A percentile compares a stretch with the other conserved stretches of the same genome.
Evolutionary conservation across 331 rosid species (phyloP).

Genomic region (Saraca asoca): DNA sequence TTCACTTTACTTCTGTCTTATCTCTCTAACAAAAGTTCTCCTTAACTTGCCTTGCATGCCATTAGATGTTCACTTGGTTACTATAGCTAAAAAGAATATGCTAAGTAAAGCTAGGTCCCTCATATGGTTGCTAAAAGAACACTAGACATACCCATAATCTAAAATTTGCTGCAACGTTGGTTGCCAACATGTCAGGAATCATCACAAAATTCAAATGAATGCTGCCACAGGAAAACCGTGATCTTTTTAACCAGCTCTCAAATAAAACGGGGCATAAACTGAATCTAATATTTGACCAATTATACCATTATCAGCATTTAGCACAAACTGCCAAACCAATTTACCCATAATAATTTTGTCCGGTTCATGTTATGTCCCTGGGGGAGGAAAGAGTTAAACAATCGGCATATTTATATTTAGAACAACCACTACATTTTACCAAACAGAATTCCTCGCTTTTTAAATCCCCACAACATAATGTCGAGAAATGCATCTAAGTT

Average conservation of each 20-base stretch:
- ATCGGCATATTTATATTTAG: no score
- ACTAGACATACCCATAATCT: not conserved
- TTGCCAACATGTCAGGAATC: not conserved
- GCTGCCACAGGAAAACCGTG: conserved; percentile 10
- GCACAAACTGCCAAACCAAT: not conserved
- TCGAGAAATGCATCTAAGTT: not conserved
- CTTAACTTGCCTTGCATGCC: not conserved
- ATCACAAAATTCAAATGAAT: not conserved
- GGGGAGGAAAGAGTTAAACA: no score
- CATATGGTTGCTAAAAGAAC: not conserved
- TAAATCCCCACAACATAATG: not conserved
- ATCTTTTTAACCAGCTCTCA: conserved; percentile 25
- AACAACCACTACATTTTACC: no score
- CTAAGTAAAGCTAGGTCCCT: not conserved
- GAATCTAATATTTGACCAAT: conserved; percentile 13
- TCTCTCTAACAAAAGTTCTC: not conserved
- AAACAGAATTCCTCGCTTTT: no score
- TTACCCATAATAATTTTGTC: conserved; percentile 5
- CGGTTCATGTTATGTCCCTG: no score
- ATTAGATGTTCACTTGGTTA: not conserved
- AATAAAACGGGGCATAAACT: no score
- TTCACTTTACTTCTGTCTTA: conserved; percentile 1
- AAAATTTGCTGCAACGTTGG: not conserved
- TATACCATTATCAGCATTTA: not conserved
- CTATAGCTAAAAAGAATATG: conserved; percentile 1